Conservation (phyloP, 352 stramenopile species). For the Phytopythium kandeliae region DNA sequence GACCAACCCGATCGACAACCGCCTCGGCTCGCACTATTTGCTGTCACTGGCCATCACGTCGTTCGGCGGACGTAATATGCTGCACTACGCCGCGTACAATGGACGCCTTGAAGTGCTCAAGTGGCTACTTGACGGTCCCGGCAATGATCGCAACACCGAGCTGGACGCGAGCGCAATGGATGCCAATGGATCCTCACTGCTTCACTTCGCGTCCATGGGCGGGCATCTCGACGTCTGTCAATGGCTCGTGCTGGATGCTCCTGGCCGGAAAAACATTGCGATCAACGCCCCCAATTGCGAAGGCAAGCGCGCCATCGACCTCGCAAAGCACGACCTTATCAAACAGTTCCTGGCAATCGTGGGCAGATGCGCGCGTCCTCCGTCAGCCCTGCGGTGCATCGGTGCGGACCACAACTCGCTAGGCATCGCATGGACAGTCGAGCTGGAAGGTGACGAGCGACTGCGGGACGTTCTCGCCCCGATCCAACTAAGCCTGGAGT, state of each 20-base stretch:
- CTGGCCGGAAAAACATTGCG: conserved; percentile 25
- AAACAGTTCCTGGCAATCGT: conserved; percentile 36
- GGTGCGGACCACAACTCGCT: conserved; percentile 43
- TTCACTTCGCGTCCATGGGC: conserved; percentile 65
- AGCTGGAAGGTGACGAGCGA: conserved; percentile 17
- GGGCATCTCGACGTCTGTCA: conserved; percentile 47
- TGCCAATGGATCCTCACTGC: conserved; percentile 47
- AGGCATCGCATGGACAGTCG: conserved; percentile 52
- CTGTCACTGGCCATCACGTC: conserved; percentile 40
- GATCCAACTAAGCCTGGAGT: conserved; percentile 51
- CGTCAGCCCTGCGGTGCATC: conserved; percentile 32
- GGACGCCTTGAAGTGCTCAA: conserved; percentile 36
- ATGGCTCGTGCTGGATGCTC: conserved; percentile 51
- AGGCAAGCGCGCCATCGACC: conserved; percentile 30
- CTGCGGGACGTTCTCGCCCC: conserved; percentile 34
- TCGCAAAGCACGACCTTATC: conserved; percentile 32
- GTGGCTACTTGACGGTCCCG: conserved; percentile 28
- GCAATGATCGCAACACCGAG: conserved; percentile 17
- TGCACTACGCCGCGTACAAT: conserved; percentile 73
- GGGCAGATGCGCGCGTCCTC: conserved; percentile 24
- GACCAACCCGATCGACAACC: not conserved
- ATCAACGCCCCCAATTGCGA: conserved; percentile 41
- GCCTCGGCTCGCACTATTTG: conserved; percentile 6
- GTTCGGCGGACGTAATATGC: conserved; percentile 52
- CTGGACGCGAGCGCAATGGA: conserved; percentile 36